Base-by-base conservation (phyloP, 1,139 yeast genomes). In the Blastobotrys arbuscula region DNA sequence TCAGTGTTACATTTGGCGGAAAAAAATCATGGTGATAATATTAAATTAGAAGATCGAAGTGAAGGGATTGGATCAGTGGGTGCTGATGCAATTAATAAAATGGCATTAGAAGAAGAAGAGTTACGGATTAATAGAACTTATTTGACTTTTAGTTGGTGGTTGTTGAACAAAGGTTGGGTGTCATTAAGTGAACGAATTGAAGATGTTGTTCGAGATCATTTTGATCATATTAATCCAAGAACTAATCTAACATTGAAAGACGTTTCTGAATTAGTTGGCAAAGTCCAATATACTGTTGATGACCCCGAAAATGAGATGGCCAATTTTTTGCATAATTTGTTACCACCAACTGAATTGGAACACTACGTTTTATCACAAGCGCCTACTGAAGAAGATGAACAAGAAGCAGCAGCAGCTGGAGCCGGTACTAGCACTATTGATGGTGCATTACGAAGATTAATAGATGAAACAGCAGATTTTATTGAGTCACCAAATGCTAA, bases 121-220 rank as follows among this genome's bases (percentile, higher is more conserved):
- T 58, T 62, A 42, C 54, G 58, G 36, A 78, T 83, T 45, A 95
- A 88, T 63, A 90, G 92, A 60, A 84, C 89, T 50, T 92, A 86
- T 63, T 73, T 92, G 51, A 84, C 95, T 1, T 78, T 88, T 55
- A 82, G 90, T 57, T 92, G 97, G 97, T 92, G 97, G 96, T 69
- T 92, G 45, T 73, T 92, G 50, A 89, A 92, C 65, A 78, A 81
- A 56, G 97, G 97, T 1, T 88, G 94, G 92, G 63, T 72, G 35
- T 72, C 73, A 44, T 69, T 84, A 46, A 75, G 79, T 44, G 71
- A 74, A 43, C 66, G 75, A 34, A 78, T 88, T 31, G 79, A 79
- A 59, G 65, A 67, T 1, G 72, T 78, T 4, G 94, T 90, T 2
- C 71, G 70, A 35, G 72, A 72, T 33, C 82, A 81, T 38, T 88